Evolutionary conservation across 129 eudicot species (phyloP), one percentile per base, ranked within the genome.

Genomic region (Heracleum sosnowskyi): DNA sequence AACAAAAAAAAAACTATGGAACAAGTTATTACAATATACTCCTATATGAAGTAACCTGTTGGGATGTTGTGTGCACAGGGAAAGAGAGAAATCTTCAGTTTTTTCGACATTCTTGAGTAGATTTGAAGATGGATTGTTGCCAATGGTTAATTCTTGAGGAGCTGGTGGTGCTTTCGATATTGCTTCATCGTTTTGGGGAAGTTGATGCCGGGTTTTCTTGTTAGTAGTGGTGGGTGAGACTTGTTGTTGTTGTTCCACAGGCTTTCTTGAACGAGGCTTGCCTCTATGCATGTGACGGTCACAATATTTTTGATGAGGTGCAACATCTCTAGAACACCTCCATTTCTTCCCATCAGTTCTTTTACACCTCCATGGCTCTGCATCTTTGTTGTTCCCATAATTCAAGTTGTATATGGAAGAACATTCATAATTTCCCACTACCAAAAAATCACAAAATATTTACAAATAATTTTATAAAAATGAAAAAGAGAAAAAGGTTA

Each of bases 261-360:
- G 94, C 94, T 87, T 89, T 87, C 94, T 89, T 89, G 94, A 89
- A 89, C 94, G 94, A 83, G 91, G 91, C 79, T 89, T 91, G 63
- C 94, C 91, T 85, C 94, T 85, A 35, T 87, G 86, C 82, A 89
- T 77, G 81, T 89, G 94, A 73, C 91, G 91, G 84, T 89, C 94
- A 78, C 94, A 89, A 77, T 89, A 89, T 51, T 85, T 89, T 77
- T 87, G 91, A 34, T 83, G 57, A 13, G 94, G 91, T 39, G 91
- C 94, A 77, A 87, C 91, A 76, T 86, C 90, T 82, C 84, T 86
- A 7, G 92, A 84, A 77, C 92, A 89, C 86, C 92, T 86, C 92
- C 92, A 89, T 89, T 89, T 89, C 79, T 89, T 88, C 33, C 92
- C 92, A 34, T 88, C 92, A 0, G 92, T 86, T 79, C 93, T 89